Percentiles rank a stretch among this genome's conserved stretches.
Evolutionary conservation across 768 basidiomycete species (phyloP).

Genomic region (Leucogyrophana mollusca): DNA sequence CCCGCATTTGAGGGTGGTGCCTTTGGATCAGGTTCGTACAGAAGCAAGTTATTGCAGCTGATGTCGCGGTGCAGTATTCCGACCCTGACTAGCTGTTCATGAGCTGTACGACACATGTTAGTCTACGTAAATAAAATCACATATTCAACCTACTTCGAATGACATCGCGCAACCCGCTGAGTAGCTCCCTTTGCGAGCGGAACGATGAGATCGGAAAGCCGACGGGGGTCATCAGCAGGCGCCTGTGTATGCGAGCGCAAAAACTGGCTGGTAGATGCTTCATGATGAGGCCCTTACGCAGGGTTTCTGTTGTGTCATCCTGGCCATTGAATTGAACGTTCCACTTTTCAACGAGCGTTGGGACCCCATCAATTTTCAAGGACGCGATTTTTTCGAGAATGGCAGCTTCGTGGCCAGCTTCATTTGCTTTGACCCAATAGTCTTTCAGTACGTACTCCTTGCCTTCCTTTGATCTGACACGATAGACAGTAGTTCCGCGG

Average conservation of each 20-base stretch:
- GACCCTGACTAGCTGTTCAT: too few relatives aligned
- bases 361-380: neutral
- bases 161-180: neutral
- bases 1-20: too few relatives aligned
- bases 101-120: too few relatives aligned
- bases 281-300: too few relatives aligned
- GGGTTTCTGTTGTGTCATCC: neutral
- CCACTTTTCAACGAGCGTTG: neutral
- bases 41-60: too few relatives aligned
- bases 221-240: neutral
- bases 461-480: too few relatives aligned
- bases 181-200: neutral
- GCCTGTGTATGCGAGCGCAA: neutral
- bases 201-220: neutral
- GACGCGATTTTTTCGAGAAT: too few relatives aligned
- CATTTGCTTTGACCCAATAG: neutral
- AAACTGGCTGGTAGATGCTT: neutral
- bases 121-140: too few relatives aligned
- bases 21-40: too few relatives aligned
- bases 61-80: too few relatives aligned
- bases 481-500: neutral
- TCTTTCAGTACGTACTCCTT: neutral
- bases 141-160: too few relatives aligned
- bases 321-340: neutral
- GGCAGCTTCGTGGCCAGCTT: neutral